These are phyloP conservation scores for Fusarium sp. DNA, from an alignment of 2,329 filamentous ascomycete genomes.

Conservation along the genomic window DNA sequence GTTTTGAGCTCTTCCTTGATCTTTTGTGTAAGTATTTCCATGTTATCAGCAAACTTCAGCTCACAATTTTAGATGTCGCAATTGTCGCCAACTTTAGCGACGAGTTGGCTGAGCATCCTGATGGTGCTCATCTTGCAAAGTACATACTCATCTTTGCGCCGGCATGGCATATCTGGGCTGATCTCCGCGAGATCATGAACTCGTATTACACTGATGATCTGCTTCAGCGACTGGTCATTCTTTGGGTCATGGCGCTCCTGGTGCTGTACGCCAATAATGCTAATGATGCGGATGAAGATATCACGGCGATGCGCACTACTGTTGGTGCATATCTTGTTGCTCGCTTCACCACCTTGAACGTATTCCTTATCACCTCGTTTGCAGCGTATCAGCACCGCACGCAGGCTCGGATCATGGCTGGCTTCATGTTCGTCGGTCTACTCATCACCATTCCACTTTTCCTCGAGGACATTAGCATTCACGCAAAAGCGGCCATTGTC, in stretches of 20 bases:
- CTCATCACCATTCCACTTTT: conserved; percentile 60
- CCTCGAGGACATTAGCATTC: conserved; percentile 55
- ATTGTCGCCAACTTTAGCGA: conserved; percentile 65
- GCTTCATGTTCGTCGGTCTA: conserved; percentile 56
- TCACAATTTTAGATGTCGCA: conserved; percentile 53
- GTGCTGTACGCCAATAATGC: conserved; percentile 64
- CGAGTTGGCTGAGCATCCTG: conserved; percentile 59
- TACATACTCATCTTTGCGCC: conserved; percentile 62
- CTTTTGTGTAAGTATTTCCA: conserved; percentile 54
- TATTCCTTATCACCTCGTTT: conserved; percentile 59
- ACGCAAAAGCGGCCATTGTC: conserved; percentile 57
- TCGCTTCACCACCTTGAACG: conserved; percentile 55
- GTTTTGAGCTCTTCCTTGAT: conserved; percentile 64
- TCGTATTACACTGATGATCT: conserved; percentile 65
- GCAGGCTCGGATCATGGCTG: conserved; percentile 59
- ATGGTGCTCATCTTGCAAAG: conserved; percentile 59
- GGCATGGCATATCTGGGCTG: conserved; percentile 64
- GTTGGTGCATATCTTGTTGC: conserved; percentile 61
- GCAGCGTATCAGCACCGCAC: conserved; percentile 61
- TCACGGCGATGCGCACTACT: conserved; percentile 59
- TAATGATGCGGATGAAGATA: conserved; percentile 56
- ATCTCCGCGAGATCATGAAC: conserved; percentile 64
- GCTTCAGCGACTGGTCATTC: conserved; percentile 59
- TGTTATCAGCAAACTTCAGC: not conserved
- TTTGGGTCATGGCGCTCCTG: conserved; percentile 64